Base-by-base conservation (phyloP, 192 early-diverging fungal genomes). In the Diversispora epigaea region DNA sequence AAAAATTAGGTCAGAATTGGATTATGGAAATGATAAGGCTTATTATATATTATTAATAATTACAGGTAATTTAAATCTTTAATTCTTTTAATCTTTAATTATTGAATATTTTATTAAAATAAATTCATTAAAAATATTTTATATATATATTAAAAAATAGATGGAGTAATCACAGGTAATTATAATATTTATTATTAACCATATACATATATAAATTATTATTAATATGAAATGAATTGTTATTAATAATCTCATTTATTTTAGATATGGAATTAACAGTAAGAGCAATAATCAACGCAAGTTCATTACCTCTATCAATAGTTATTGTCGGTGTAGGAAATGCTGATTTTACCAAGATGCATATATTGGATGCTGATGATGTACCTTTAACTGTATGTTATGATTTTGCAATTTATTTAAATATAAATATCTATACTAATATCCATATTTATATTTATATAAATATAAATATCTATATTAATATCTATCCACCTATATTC, bases 311-410 rank as follows among this genome's bases (percentile, higher is more conserved):
- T 32, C 25, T 88, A 6, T 84, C 82, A 9, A 86, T 88, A 45
- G 75, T 88, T 40, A 88, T 88, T 79, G 84, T 88, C 11, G 87
- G 87, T 43, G 83, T 88, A 15, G 87, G 87, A 7, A 60, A 82
- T 47, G 85, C 82, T 17, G 68, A 86, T 21, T 88, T 88, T 74
- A 61, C 71, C 25, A 83, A 76, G 47, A 88, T 88, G 87, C 47
- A 83, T 12, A 25, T 61, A 10, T 76, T 88, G 39, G 87, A 88
- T 78, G 82, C 72, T 9, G 87, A 88, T 66, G 73, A 84, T 54
- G 80, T 55, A 44, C 40, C 21, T 17, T 75, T 81, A 39, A 45
- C 63, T 39, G 76, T 78, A 57, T 19, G 25, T 46, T 32, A 74
- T 68, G 62, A 71, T 32, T 32, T 32, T 32, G 2, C 25, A 32